Percentiles rank a stretch among this genome's conserved stretches.
phyloP scores from a whole-genome alignment of 768 basidiomycete genomes.

The Podaxis sp. region DNA sequence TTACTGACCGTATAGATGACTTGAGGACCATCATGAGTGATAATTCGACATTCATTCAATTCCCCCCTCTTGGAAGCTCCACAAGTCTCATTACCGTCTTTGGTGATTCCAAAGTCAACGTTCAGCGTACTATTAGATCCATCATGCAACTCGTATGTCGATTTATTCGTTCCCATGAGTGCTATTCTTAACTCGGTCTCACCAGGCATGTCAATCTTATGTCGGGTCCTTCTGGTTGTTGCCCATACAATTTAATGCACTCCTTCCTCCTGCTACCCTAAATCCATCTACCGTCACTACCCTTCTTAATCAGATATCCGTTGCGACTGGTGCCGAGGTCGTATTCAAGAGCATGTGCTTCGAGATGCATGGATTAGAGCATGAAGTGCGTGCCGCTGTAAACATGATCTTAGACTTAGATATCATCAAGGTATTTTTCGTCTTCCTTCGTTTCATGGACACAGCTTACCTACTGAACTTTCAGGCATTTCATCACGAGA shows the following conservation, averaged over 20 bases:
- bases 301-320: conserved; percentile 83
- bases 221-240: conserved; percentile 97
- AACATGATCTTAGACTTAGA: conserved; percentile 88
- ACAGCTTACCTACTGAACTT: not conserved
- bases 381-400: conserved; percentile 86
- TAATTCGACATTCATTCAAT: conserved; percentile 94
- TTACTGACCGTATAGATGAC: conserved; percentile 94
- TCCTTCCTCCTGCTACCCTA: conserved; percentile 79
- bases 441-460: conserved; percentile 7
- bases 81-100: conserved; percentile 92
- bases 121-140: conserved; percentile 89
- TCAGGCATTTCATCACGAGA: conserved; percentile 93
- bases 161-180: not conserved
- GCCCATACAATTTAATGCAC: conserved; percentile 89
- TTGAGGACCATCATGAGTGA: conserved; percentile 92
- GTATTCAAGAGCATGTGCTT: conserved; percentile 98
- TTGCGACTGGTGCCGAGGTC: conserved; percentile 86
- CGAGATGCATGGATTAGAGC: conserved; percentile 92
- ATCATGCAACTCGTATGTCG: conserved; percentile 89
- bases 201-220: conserved; percentile 91
- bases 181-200: not conserved
- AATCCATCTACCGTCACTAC: conserved; percentile 82
- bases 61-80: conserved; percentile 89
- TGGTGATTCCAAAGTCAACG: conserved; percentile 91
- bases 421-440: conserved; percentile 72